phyloP scores from a whole-genome alignment of 495 filamentous ascomycete genomes.

The Tuber borchii region DNA sequence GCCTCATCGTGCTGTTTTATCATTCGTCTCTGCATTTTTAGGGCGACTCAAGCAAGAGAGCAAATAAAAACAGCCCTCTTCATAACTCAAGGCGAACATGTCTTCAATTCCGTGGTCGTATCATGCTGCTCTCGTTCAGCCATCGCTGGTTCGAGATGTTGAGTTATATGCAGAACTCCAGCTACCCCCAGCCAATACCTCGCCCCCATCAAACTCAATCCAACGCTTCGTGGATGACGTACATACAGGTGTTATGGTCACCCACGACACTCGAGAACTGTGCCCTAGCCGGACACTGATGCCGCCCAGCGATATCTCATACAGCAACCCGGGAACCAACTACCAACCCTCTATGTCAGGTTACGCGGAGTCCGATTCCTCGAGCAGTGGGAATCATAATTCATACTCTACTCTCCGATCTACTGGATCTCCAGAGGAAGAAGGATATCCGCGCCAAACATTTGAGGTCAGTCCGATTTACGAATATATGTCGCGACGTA shows the following conservation, averaged over 20 bases:
- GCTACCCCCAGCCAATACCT: background rate
- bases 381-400: background rate
- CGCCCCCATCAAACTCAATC: background rate
- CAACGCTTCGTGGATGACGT: background rate
- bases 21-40: background rate
- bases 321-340: background rate
- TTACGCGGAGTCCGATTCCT: background rate
- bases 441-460: too few species aligned
- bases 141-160: background rate
- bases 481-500: background rate
- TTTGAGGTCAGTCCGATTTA: too few species aligned
- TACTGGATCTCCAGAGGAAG: background rate
- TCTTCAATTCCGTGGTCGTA: background rate
- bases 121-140: background rate
- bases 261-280: background rate
- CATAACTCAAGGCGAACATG: conserved; percentile 1
- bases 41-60: background rate
- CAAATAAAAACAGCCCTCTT: background rate
- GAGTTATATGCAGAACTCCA: background rate
- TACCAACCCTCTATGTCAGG: background rate
- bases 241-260: background rate
- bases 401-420: background rate
- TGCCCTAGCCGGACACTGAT: background rate
- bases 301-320: background rate
- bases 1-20: background rate